A percentile compares a stretch with the other conserved stretches of the same genome.
phyloP scores from a whole-genome alignment of 306 rosid genomes.

The Sophora flavescens region DNA sequence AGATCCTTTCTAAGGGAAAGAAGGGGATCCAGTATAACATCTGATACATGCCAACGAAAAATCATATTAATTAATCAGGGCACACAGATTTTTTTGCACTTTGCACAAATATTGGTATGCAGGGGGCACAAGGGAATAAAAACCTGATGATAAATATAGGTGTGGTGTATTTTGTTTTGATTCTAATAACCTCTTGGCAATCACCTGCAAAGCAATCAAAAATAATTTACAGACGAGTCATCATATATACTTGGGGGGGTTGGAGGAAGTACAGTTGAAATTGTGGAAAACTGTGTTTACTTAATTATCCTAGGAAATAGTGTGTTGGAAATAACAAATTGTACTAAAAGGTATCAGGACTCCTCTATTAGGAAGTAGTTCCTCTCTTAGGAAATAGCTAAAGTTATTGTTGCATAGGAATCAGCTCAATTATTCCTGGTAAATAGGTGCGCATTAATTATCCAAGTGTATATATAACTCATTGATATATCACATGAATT shows the following conservation, averaged over 20 bases:
- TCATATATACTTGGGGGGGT: not conserved
- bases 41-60: constrained; percentile 57
- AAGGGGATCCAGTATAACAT: constrained; percentile 88
- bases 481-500: no score
- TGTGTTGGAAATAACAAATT: no score
- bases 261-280: no score
- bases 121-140: constrained; percentile 13
- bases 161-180: constrained; percentile 94
- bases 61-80: constrained; percentile 31
- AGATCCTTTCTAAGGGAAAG: constrained; percentile 92
- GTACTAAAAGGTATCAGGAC: no score
- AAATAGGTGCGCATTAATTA: no score
- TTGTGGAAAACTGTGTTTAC: no score
- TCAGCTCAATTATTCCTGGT: no score
- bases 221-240: constrained; percentile 27
- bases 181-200: constrained; percentile 89
- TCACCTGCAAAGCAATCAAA: constrained; percentile 67
- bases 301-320: no score
- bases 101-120: not conserved
- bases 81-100: constrained; percentile 20
- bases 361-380: no score
- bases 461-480: no score
- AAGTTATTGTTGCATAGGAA: no score
- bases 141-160: constrained; percentile 90
- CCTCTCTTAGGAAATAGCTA: no score